Evolutionary conservation across 257 asterid species (phyloP).

Genomic region (Ligustrum vulgare): DNA sequence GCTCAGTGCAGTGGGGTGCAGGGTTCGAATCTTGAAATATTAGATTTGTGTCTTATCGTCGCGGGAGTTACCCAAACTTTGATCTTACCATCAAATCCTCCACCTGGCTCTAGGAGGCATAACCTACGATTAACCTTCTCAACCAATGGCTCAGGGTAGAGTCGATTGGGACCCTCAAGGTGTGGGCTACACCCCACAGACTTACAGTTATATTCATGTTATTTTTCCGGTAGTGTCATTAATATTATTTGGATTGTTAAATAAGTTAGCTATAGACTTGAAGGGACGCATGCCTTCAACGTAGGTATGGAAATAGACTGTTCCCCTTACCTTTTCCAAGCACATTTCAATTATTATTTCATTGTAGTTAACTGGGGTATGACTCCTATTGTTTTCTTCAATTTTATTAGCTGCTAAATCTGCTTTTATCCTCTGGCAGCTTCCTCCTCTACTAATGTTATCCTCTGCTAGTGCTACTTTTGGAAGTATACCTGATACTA

Average conservation of each 20-base stretch:
- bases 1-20: too few species aligned
- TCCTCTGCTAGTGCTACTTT: constrained; percentile 84
- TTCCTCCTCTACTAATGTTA: constrained; percentile 68
- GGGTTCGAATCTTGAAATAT: too few species aligned
- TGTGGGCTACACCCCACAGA: too few species aligned
- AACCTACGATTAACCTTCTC: too few species aligned
- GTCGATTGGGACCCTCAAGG: too few species aligned
- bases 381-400: constrained; percentile 12
- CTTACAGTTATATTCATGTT: neutral
- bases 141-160: too few species aligned
- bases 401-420: neutral
- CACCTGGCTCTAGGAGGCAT: too few species aligned
- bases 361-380: constrained; percentile 47
- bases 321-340: constrained; percentile 7
- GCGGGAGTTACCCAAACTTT: too few species aligned
- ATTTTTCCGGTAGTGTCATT: neutral
- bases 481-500: constrained; percentile 62
- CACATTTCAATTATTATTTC: neutral
- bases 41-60: too few species aligned
- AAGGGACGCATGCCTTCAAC: constrained; percentile 66
- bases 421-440: constrained; percentile 35
- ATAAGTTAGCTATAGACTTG: constrained; percentile 71
- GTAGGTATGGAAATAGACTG: constrained; percentile 37
- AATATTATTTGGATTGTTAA: neutral
- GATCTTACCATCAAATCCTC: too few species aligned